These are phyloP conservation scores for Fusarium ramigenum DNA, from an alignment of 2,329 filamentous ascomycete species.

Conservation along the genomic window DNA sequence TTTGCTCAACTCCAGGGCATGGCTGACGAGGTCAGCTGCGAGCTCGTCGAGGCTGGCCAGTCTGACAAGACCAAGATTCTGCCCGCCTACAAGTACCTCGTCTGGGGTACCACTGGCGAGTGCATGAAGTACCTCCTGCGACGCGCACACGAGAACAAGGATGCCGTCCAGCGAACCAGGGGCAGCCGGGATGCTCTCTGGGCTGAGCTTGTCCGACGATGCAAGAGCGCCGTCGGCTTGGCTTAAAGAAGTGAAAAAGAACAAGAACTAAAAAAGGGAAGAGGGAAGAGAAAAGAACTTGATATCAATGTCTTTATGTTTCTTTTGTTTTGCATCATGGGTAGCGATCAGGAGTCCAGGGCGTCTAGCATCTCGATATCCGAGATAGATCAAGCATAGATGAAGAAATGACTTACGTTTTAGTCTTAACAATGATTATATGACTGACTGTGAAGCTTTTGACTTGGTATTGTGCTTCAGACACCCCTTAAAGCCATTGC, in stretches of 20 bases:
- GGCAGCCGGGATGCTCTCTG: constrained; percentile 71
- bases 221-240: constrained; percentile 54
- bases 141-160: constrained; percentile 73
- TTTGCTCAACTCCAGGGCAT: constrained; percentile 87
- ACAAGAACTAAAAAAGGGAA: neutral
- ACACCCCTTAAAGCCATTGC: constrained; percentile 71
- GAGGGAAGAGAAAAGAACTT: constrained; percentile 23
- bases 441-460: neutral
- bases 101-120: constrained; percentile 77
- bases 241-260: constrained; percentile 35
- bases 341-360: constrained; percentile 44
- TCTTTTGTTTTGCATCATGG: constrained; percentile 42
- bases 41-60: constrained; percentile 56
- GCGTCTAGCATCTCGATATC: constrained; percentile 38
- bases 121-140: constrained; percentile 84
- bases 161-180: constrained; percentile 71
- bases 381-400: constrained; percentile 41
- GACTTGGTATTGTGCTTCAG: constrained; percentile 30
- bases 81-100: constrained; percentile 75
- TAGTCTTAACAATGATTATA: constrained; percentile 15
- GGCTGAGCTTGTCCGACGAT: constrained; percentile 66
- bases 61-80: constrained; percentile 50
- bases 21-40: constrained; percentile 89
- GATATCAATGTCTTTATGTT: constrained; percentile 37
- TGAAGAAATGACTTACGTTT: constrained; percentile 44